These are phyloP conservation scores for Saccharomycopsis crataegensis DNA, from an alignment of 1,139 yeast species.

Conservation along the genomic window DNA sequence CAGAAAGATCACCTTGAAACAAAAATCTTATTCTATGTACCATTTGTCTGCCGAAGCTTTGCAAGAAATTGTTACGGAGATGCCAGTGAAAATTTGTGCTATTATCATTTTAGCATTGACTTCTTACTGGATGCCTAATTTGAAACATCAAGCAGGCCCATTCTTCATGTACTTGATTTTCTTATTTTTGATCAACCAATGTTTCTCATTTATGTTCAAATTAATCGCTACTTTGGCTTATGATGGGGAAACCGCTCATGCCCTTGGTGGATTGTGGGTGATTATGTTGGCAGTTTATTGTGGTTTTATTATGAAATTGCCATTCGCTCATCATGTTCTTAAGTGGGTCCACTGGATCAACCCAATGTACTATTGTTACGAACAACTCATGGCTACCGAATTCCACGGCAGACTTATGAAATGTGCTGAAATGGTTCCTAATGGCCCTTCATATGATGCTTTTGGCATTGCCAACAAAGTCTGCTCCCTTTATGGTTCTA, in stretches of 20 bases:
- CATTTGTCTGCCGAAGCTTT: constrained; percentile 64
- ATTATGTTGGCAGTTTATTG: constrained; percentile 48
- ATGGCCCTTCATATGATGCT: constrained; percentile 43
- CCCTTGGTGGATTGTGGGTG: constrained; percentile 51
- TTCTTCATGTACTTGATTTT: constrained; percentile 50
- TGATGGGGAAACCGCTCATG: constrained; percentile 52
- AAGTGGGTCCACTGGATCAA: constrained; percentile 36
- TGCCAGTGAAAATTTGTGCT: constrained; percentile 46
- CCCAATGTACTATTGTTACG: constrained; percentile 52
- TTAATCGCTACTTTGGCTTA: constrained; percentile 51
- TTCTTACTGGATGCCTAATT: constrained; percentile 50
- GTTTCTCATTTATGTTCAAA: constrained; percentile 53
- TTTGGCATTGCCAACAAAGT: constrained; percentile 35
- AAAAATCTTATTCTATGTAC: constrained; percentile 54
- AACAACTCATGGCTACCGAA: constrained; percentile 50
- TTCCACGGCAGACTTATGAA: constrained; percentile 43
- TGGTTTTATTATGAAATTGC: constrained; percentile 53
- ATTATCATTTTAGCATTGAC: constrained; percentile 40
- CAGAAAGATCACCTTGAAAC: constrained; percentile 55
- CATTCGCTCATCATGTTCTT: constrained; percentile 56
- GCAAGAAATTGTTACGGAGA: constrained; percentile 49
- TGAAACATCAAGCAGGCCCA: constrained; percentile 52
- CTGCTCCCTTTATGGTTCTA: constrained; percentile 43
- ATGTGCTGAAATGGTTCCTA: constrained; percentile 41
- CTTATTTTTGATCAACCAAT: constrained; percentile 39